These are phyloP conservation scores for Neonectria hederae DNA, from an alignment of 2,329 filamentous ascomycete genomes.

Conservation along the genomic window DNA sequence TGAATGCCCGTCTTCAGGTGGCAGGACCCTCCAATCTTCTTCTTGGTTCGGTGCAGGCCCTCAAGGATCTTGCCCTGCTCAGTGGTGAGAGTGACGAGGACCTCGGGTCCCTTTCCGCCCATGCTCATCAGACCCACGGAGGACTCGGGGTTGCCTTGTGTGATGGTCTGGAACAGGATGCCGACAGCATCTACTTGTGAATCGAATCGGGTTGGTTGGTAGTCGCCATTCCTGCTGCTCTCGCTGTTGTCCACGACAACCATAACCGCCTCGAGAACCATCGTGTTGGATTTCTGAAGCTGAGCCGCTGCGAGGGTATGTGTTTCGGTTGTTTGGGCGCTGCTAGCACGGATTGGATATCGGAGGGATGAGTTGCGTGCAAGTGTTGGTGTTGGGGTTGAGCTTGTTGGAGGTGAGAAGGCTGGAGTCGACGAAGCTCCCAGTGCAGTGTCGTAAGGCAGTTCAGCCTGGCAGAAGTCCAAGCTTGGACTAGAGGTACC, in stretches of 20 bases:
- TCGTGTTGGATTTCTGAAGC: constrained; percentile 64
- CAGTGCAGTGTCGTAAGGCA: constrained; percentile 54
- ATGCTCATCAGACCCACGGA: constrained; percentile 99
- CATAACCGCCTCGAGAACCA: constrained; percentile 99
- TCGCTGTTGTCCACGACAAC: constrained; percentile 99
- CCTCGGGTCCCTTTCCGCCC: constrained; percentile 96
- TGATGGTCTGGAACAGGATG: constrained; percentile 95
- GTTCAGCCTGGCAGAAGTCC: constrained; percentile 55
- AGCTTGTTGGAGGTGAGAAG: constrained; percentile 41
- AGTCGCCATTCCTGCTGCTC: constrained; percentile 95
- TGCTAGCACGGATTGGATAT: constrained; percentile 10
- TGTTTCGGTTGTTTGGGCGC: constrained; percentile 8
- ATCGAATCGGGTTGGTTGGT: constrained; percentile 91
- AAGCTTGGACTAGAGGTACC: constrained; percentile 39
- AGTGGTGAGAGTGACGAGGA: constrained; percentile 93
- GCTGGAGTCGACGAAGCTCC: constrained; percentile 35
- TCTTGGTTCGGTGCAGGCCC: constrained; percentile 86
- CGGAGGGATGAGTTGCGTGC: constrained; percentile 2
- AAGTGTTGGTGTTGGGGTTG: constrained; percentile 27
- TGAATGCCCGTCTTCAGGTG: constrained; percentile 95
- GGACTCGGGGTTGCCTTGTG: constrained; percentile 93
- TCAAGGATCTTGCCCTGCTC: constrained; percentile 96
- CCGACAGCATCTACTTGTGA: constrained; percentile 95
- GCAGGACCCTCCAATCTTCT: constrained; percentile 88
- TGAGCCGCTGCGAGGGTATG: constrained; percentile 16